A percentile compares a stretch with the other conserved stretches of the same genome.
These are phyloP conservation scores for Candida maris DNA, from an alignment of 805 yeast species.

Conservation along the genomic window DNA sequence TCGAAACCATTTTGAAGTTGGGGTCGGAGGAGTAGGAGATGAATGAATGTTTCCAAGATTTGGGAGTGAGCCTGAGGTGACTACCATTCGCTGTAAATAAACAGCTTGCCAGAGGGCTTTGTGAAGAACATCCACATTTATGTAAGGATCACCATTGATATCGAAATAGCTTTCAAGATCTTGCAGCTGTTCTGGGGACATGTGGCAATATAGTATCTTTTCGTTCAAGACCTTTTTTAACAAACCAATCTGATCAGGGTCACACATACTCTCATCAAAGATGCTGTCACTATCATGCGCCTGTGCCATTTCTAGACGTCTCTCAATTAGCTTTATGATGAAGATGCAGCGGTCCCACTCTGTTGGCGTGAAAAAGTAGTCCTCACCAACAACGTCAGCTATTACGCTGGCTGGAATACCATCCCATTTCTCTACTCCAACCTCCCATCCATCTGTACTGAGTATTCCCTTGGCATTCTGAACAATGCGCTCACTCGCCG, in stretches of 20 bases:
- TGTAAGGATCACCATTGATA: conserved; percentile 34
- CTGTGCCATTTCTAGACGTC: conserved; percentile 25
- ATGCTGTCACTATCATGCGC: neutral
- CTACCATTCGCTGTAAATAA: conserved; percentile 38
- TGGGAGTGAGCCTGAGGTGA: conserved; percentile 25
- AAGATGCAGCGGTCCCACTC: conserved; percentile 56
- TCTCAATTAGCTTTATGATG: conserved; percentile 39
- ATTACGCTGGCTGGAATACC: conserved; percentile 41
- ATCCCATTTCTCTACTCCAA: conserved; percentile 44
- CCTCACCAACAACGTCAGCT: conserved; percentile 43
- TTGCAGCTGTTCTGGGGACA: conserved; percentile 45
- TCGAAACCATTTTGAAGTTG: conserved; percentile 34
- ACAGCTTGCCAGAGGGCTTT: conserved; percentile 50
- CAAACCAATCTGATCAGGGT: conserved; percentile 18
- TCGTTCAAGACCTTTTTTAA: conserved; percentile 36
- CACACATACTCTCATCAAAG: conserved; percentile 1
- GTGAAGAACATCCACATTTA: conserved; percentile 37
- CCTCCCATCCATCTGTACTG: conserved; percentile 48
- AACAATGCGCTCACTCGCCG: conserved; percentile 41
- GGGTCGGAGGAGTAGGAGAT: conserved; percentile 28
- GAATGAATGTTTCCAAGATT: conserved; percentile 28
- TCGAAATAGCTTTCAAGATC: conserved; percentile 39
- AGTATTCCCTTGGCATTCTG: conserved; percentile 46
- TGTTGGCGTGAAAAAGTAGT: conserved; percentile 49
- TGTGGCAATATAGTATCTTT: conserved; percentile 45